These are phyloP conservation scores for Triadica sebifera DNA, from an alignment of 345 rosid genomes.

Conservation along the genomic window DNA sequence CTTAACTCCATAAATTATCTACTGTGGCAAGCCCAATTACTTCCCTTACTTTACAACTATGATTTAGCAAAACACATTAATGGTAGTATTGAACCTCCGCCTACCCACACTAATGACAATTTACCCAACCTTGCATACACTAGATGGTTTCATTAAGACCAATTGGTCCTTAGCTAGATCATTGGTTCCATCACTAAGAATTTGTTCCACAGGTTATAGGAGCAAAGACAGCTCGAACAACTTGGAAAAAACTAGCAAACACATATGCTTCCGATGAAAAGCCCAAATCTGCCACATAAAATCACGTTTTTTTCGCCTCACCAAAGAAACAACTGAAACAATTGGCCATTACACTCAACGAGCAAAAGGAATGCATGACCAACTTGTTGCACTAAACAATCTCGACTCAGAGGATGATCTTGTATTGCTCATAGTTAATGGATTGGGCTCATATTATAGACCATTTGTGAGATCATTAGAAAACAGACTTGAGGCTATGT, in stretches of 20 bases:
- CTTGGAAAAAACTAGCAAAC: background rate
- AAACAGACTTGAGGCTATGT: too few species aligned
- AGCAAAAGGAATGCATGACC: background rate
- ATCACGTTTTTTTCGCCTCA: background rate
- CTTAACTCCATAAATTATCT: background rate
- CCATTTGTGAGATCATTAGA: background rate
- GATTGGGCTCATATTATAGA: background rate
- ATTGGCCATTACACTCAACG: too few species aligned
- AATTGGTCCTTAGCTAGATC: background rate
- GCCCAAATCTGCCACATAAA: background rate
- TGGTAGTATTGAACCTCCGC: background rate
- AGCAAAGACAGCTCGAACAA: background rate
- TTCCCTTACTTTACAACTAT: background rate
- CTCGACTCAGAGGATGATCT: background rate
- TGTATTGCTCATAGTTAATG: background rate
- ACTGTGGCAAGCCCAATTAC: background rate
- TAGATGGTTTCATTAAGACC: background rate
- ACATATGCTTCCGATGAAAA: background rate
- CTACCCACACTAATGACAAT: too few species aligned
- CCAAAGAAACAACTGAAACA: background rate
- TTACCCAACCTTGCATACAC: too few species aligned
- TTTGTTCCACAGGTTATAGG: too few species aligned
- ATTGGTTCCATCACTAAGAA: background rate
- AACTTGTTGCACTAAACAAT: background rate
- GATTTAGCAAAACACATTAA: background rate